phyloP scores from a whole-genome alignment of 2,329 filamentous ascomycete species.

The Talaromyces islandicus region DNA sequence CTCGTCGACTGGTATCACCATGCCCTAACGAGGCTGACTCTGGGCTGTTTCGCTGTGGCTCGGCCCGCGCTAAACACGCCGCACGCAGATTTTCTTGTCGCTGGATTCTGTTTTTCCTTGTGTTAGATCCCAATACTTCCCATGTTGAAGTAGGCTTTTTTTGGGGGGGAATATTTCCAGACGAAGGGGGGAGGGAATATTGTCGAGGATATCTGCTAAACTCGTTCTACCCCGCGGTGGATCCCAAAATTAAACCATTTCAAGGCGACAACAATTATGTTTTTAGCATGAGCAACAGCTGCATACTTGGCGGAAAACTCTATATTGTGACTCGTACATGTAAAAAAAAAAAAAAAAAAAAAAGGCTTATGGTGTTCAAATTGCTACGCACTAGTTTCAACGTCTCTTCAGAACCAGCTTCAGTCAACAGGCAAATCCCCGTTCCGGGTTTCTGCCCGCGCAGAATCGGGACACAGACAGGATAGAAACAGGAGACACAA shows the following conservation, averaged over 20 bases:
- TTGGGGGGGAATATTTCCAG: too few species aligned
- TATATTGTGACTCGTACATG: neutral
- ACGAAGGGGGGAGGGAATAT: too few species aligned
- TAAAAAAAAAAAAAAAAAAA: too few species aligned
- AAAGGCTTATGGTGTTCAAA: neutral
- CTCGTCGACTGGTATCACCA: too few species aligned
- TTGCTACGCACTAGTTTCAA: neutral
- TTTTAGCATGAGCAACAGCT: neutral
- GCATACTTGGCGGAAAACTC: neutral
- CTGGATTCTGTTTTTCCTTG: too few species aligned
- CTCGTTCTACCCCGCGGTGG: too few species aligned
- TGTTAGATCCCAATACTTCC: too few species aligned
- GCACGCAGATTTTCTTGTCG: neutral
- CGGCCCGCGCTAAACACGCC: neutral
- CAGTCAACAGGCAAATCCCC: neutral
- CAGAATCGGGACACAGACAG: neutral
- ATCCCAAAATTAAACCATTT: too few species aligned
- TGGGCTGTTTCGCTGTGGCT: neutral
- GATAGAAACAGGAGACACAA: neutral
- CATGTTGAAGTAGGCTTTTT: too few species aligned
- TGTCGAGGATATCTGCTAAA: too few species aligned
- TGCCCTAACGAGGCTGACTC: neutral
- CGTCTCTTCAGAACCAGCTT: too few species aligned
- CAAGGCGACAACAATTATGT: too few species aligned
- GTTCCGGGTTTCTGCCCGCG: neutral